Evolutionary conservation across 1,139 yeast genomes (phyloP).

Genomic region (Suhomyces maxii): DNA sequence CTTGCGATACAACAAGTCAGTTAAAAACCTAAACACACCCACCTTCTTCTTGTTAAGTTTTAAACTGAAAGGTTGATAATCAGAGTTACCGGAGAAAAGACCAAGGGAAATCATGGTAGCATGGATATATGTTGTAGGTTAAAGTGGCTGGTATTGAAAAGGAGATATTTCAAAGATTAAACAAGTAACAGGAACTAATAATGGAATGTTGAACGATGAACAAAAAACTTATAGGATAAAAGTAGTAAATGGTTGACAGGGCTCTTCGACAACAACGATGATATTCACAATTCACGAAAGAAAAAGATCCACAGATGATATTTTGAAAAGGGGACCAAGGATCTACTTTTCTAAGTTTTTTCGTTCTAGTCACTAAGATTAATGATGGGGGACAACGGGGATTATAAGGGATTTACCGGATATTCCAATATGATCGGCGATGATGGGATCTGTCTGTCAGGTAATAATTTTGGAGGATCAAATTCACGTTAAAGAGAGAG

Average conservation of each 20-base stretch:
- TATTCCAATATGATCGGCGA: not conserved
- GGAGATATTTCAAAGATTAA: not conserved
- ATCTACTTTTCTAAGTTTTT: too few species aligned
- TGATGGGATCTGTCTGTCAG: not conserved
- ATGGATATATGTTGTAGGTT: not conserved
- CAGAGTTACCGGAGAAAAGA: conserved; percentile 5
- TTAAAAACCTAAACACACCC: conserved; percentile 17
- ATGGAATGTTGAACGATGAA: too few species aligned
- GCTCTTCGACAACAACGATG: too few species aligned
- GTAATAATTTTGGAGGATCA: too few species aligned
- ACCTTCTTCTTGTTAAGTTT: conserved; percentile 2
- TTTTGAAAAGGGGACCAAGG: too few species aligned
- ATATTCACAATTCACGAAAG: too few species aligned
- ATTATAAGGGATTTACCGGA: not conserved
- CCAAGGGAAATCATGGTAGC: conserved; percentile 10
- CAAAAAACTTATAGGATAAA: too few species aligned
- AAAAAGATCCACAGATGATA: too few species aligned
- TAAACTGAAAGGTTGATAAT: not conserved
- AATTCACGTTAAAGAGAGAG: not conserved
- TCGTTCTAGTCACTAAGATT: too few species aligned
- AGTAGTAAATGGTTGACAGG: too few species aligned
- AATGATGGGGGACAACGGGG: not conserved
- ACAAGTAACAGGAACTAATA: not conserved
- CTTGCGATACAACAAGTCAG: conserved; percentile 14
- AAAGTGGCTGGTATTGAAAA: not conserved